Base-by-base conservation (phyloP, 441 rosid species). In the Euphorbia schlechtendalii region DNA sequence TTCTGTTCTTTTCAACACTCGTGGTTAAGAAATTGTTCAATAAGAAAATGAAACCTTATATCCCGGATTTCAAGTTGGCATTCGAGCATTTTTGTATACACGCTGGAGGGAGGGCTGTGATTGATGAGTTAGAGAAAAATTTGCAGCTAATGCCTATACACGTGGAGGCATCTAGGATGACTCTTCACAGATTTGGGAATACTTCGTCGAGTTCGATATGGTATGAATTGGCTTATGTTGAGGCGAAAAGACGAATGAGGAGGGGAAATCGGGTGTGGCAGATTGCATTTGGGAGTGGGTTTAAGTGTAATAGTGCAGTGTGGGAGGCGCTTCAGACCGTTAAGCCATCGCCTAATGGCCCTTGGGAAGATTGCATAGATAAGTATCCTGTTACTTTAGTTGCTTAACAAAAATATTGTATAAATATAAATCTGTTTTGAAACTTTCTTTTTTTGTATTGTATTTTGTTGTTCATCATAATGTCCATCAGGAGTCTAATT, bases 121-220 rank as follows among this genome's bases (percentile, higher is more conserved):
- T 84, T 21, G 87, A 88, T 78, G 95, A 86, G 78, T 66, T 86
- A 56, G 95, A 88, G 79, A 88, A 83, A 83, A 86, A 86, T 69
- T 69, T 88, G 67, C 85, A 86, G 82, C 81, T 88, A 27, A 68
- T 63, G 24, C 86, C 85, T 0, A 70, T 72, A 41, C 92, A 88
- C 45, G 92, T 84, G 0, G 92, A 88, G 80, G 92, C 90, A 41
- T 86, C 92, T 5, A 77, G 87, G 71, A 83, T 88, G 92, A 84
- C 92, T 57, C 90, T 84, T 52, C 88, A 84, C 61, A 76, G 90
- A 12, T 86, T 88, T 25, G 92, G 90, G 63, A 88, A 88, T 61
- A 84, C 95, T 40, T 88, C 92, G 4, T 88, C 90, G 0, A 88
- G 95, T 64, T 88, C 95, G 22, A 88, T 88, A n/a, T 87, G 92